phyloP scores from a whole-genome alignment of 192 early-diverging fungal species.

The Umbelopsis sp. region DNA sequence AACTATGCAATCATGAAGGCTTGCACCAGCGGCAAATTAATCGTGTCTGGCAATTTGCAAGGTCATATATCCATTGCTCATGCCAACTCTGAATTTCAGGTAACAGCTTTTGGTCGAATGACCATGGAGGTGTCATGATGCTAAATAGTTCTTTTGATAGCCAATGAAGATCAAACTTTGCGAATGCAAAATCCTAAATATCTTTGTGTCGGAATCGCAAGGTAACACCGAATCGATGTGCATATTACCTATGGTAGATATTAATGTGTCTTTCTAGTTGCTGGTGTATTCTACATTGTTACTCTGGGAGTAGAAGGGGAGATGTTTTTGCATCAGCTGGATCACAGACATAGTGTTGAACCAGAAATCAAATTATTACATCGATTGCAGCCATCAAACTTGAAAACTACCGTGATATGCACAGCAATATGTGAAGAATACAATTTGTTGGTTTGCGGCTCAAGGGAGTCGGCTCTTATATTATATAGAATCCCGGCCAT shows the following conservation, averaged over 20 bases:
- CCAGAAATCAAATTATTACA: conserved; percentile 1
- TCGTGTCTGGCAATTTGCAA: conserved; percentile 55
- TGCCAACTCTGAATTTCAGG: conserved; percentile 44
- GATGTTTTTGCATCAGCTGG: conserved; percentile 37
- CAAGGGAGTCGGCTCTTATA: conserved; percentile 44
- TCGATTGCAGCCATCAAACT: conserved; percentile 12
- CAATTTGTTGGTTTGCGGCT: conserved; percentile 42
- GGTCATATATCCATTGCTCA: conserved; percentile 61
- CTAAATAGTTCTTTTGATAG: background rate
- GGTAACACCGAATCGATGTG: conserved; percentile 2
- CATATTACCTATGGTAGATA: too few relatives aligned
- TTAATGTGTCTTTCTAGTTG: conserved; percentile 5
- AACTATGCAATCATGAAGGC: conserved; percentile 58
- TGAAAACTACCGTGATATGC: conserved; percentile 36
- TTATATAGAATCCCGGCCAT: conserved; percentile 36
- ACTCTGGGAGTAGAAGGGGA: conserved; percentile 38
- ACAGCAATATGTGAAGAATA: conserved; percentile 25
- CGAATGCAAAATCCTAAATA: conserved; percentile 47
- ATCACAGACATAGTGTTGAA: conserved; percentile 18
- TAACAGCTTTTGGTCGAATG: background rate
- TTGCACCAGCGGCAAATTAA: conserved; percentile 54
- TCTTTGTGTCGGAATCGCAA: conserved; percentile 39
- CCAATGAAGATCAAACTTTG: conserved; percentile 43
- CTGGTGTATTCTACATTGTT: conserved; percentile 38
- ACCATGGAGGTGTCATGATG: background rate